Conservation (phyloP, 176 grass and related monocot genomes). For the Dactylis glomerata region DNA sequence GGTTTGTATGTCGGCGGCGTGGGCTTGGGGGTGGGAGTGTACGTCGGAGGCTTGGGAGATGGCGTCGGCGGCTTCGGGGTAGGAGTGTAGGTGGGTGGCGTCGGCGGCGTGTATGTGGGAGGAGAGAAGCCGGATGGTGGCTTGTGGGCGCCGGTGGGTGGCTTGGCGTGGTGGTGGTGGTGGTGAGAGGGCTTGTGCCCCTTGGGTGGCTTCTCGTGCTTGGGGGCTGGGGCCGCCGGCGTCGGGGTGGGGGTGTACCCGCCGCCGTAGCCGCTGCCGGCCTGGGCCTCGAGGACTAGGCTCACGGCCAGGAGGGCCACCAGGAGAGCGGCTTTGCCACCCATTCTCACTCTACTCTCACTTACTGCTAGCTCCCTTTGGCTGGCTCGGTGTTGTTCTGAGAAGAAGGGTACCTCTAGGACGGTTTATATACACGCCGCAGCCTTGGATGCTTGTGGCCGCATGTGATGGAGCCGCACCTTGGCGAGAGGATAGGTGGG, state of each 20-base stretch:
- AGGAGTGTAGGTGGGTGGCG: not conserved
- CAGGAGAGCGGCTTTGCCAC: constrained; percentile 38
- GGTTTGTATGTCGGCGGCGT: constrained; percentile 13
- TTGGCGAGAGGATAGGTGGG: not conserved
- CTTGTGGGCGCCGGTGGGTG: not conserved
- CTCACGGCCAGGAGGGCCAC: constrained; percentile 57
- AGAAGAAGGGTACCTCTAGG: not conserved
- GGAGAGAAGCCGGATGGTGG: not conserved
- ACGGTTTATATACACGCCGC: constrained; percentile 34
- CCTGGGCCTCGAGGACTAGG: constrained; percentile 46
- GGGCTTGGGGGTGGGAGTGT: not conserved
- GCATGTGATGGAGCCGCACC: not conserved
- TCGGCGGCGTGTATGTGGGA: not conserved
- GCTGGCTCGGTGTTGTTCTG: not conserved
- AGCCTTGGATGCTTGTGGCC: constrained; percentile 10
- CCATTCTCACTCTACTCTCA: constrained; percentile 22
- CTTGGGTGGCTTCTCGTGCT: constrained; percentile 42
- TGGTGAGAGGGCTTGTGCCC: constrained; percentile 12
- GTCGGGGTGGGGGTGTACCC: constrained; percentile 28
- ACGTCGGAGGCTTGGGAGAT: constrained; percentile 8
- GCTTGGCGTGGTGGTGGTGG: constrained; percentile 21
- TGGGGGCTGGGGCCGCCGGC: constrained; percentile 8
- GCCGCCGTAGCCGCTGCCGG: constrained; percentile 33
- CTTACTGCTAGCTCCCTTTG: not conserved
- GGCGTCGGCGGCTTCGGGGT: not conserved